Evolutionary conservation across 805 yeast species (phyloP), one percentile per base, ranked within the genome.

Genomic region (Isabelozyma heimii): DNA sequence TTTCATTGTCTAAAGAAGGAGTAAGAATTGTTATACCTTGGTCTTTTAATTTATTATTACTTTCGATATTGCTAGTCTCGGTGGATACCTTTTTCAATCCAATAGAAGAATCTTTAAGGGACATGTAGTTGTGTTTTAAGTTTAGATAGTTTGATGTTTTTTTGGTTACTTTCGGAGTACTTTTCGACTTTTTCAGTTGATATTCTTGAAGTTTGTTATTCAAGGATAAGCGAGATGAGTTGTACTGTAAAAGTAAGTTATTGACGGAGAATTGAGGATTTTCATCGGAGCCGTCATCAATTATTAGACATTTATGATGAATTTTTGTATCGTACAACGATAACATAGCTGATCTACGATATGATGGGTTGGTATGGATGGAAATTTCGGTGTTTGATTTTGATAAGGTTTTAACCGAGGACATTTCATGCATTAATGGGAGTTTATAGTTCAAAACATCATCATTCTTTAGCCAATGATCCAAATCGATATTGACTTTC

Each of bases 291-390:
- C 45, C 6, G 8, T 60, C 71, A 45, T 70, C 72, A 48, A 59
- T 58, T 4, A 72, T 61, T 6, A 64, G 55, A 43, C 70, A 65
- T 55, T 63, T 71, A 49, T 69, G 75, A 42, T 65, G 70, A 13
- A 58, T 54, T 43, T 64, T 68, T 46, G 57, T 67, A 53, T 73
- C 76, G 51, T 73, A 73, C 33, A 73, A 61, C 15, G 77, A 73
- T 41, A 73, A 65, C 79, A 73, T 73, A 8, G 77, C 77, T 26
- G 74, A 68, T 44, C 79, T 61, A 46, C 79, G 58, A 55, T 68
- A 73, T 13, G 77, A 72, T 1, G 79, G 73, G 46, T 72, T 73
- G 3, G 77, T 72, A 48, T 72, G 77, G 13, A 72, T 57, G 4
- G 76, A 70, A 47, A 63, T 56, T 49, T 70, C 72, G 7, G 75